phyloP scores from a whole-genome alignment of 2,329 filamentous ascomycete species.

The Ilyonectria sp. region DNA sequence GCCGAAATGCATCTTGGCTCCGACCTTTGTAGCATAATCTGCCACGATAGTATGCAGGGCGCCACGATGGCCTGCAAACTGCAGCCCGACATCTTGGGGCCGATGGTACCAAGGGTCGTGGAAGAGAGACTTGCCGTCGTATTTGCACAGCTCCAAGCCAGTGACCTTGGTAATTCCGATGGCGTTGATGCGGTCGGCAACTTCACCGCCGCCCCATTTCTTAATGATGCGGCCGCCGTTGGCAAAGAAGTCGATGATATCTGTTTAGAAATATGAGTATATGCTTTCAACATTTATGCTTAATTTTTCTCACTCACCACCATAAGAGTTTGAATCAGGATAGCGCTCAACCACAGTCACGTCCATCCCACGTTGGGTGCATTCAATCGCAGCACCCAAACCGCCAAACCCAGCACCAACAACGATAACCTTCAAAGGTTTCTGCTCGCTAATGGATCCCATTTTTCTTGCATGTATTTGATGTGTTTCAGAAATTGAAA shows the following conservation, averaged over 20 bases:
- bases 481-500: no score
- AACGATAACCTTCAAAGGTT: no score
- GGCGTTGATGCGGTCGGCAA: constrained; percentile 2
- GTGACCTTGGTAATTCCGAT: constrained; percentile 16
- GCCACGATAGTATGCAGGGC: constrained; percentile 36
- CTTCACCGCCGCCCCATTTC: constrained; percentile 18
- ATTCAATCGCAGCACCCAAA: constrained; percentile 14
- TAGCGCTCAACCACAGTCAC: constrained; percentile 22
- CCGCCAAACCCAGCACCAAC: no score
- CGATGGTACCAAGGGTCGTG: constrained; percentile 35
- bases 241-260: constrained; percentile 40
- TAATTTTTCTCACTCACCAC: neutral
- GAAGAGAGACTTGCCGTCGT: constrained; percentile 17
- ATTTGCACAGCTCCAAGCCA: constrained; percentile 32
- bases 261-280: constrained; percentile 5
- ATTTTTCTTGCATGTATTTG: no score
- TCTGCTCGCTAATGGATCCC: no score
- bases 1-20: constrained; percentile 31
- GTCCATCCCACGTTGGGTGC: constrained; percentile 14
- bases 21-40: constrained; percentile 38
- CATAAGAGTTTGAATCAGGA: constrained; percentile 25
- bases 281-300: neutral
- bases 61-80: constrained; percentile 34
- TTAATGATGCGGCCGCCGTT: constrained; percentile 35
- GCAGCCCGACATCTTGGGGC: constrained; percentile 9